Conservation (phyloP, 2,329 filamentous ascomycete species). For the Aspergillus candidus region DNA sequence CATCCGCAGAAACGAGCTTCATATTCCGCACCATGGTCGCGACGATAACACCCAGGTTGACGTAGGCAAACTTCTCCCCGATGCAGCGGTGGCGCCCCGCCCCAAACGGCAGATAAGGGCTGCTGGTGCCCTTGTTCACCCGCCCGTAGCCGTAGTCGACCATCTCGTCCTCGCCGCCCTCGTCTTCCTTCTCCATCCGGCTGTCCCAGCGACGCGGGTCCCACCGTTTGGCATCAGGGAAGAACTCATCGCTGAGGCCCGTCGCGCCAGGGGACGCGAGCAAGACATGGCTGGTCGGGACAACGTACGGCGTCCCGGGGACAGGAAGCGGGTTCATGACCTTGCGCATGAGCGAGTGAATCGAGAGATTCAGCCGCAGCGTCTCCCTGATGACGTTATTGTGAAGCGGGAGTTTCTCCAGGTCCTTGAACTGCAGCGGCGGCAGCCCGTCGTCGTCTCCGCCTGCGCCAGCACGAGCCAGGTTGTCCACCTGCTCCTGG, state of each 20-base stretch:
- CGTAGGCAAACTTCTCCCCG: conserved; percentile 69
- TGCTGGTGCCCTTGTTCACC: conserved; percentile 54
- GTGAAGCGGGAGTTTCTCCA: conserved; percentile 57
- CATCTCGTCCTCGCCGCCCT: conserved; percentile 45
- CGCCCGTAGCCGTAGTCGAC: conserved; percentile 58
- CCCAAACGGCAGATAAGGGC: conserved; percentile 65
- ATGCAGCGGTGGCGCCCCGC: conserved; percentile 69
- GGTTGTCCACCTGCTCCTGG: conserved; percentile 55
- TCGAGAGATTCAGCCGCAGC: conserved; percentile 63
- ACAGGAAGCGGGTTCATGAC: conserved; percentile 62
- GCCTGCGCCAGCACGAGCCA: conserved; percentile 35
- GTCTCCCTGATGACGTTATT: conserved; percentile 65
- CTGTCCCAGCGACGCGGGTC: conserved; percentile 58
- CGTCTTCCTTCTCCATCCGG: conserved; percentile 29
- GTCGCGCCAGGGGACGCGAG: conserved; percentile 74
- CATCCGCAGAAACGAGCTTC: conserved; percentile 53
- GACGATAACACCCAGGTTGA: conserved; percentile 62
- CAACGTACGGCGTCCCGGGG: conserved; percentile 54
- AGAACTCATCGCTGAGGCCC: conserved; percentile 52
- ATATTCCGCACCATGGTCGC: conserved; percentile 57
- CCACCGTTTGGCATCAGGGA: conserved; percentile 54
- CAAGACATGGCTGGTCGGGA: conserved; percentile 71
- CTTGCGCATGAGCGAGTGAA: conserved; percentile 67
- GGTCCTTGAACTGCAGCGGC: conserved; percentile 53
- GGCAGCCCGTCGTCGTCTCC: conserved; percentile 37